These are phyloP conservation scores for Aethionema arabicum DNA, from an alignment of 345 rosid species.

Conservation along the genomic window DNA sequence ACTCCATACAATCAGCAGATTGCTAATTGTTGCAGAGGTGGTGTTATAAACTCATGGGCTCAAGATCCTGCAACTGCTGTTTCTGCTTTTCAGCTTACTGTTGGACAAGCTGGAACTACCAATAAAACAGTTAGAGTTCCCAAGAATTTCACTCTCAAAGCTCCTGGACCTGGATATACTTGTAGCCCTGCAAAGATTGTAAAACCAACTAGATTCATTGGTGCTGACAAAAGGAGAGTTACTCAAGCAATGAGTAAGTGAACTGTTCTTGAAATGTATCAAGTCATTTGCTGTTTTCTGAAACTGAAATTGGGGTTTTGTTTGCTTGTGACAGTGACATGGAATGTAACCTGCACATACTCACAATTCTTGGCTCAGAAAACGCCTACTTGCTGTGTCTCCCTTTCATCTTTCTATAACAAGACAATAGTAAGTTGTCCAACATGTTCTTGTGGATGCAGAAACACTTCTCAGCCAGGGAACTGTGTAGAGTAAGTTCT, in stretches of 20 bases:
- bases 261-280: slow-evolving; percentile 11
- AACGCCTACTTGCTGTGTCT: slow-evolving; percentile 78
- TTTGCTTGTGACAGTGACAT: slow-evolving; percentile 60
- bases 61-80: slow-evolving; percentile 65
- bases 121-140: slow-evolving; percentile 78
- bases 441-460: slow-evolving; percentile 81
- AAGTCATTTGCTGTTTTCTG: background rate
- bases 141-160: slow-evolving; percentile 63
- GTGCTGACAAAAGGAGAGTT: slow-evolving; percentile 60
- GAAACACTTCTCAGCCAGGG: slow-evolving; percentile 44
- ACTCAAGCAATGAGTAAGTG: slow-evolving; percentile 75
- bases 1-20: slow-evolving; percentile 77
- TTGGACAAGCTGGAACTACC: slow-evolving; percentile 73
- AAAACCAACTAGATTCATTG: slow-evolving; percentile 58
- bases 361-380: slow-evolving; percentile 73
- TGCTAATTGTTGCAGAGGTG: slow-evolving; percentile 70
- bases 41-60: slow-evolving; percentile 72
- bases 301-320: slow-evolving; percentile 11
- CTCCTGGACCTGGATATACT: slow-evolving; percentile 79
- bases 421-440: slow-evolving; percentile 71
- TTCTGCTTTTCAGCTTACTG: slow-evolving; percentile 68
- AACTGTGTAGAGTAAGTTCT: slow-evolving; percentile 63
- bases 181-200: slow-evolving; percentile 77
- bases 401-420: slow-evolving; percentile 80
- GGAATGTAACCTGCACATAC: slow-evolving; percentile 90